Conservation (phyloP, 2,329 filamentous ascomycete genomes). For the Pseudophaeomoniella oleicola region DNA sequence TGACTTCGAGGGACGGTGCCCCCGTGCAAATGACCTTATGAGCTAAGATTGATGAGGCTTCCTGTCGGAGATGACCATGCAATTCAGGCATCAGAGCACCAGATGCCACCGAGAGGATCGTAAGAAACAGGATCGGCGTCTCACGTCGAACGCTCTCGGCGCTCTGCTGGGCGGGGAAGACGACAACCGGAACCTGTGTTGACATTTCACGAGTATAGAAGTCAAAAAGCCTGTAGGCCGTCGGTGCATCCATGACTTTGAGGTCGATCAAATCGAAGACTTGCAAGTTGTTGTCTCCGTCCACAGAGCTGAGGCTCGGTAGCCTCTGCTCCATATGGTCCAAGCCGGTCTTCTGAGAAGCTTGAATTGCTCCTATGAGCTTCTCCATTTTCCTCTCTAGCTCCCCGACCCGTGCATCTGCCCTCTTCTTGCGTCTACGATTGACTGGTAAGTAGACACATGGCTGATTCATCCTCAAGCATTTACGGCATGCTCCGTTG, state of each 20-base stretch:
- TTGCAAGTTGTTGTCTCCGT: background rate
- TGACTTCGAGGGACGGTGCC: constrained; percentile 71
- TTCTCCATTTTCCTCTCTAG: constrained; percentile 88
- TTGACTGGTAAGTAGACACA: constrained; percentile 64
- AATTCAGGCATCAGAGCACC: constrained; percentile 36
- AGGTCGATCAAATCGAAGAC: constrained; percentile 32
- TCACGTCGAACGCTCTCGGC: constrained; percentile 40
- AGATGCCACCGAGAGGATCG: constrained; percentile 40
- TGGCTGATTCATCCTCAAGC: constrained; percentile 61
- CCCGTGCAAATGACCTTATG: constrained; percentile 61
- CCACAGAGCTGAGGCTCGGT: background rate
- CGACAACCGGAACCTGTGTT: constrained; percentile 42
- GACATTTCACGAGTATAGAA: constrained; percentile 40
- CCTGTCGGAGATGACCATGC: constrained; percentile 49
- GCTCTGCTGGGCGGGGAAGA: constrained; percentile 38
- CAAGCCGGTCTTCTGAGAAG: constrained; percentile 22
- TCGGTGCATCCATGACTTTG: constrained; percentile 34
- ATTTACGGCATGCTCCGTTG: constrained; percentile 54
- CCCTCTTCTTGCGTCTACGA: constrained; percentile 79
- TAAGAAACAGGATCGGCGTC: constrained; percentile 45
- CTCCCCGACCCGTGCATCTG: constrained; percentile 75
- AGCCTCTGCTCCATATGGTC: background rate
- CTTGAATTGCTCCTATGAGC: constrained; percentile 63
- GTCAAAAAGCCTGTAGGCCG: constrained; percentile 41
- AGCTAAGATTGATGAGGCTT: constrained; percentile 59